Percentiles rank a stretch among this genome's conserved stretches.
Evolutionary conservation across 768 basidiomycete genomes (phyloP).

Genomic region (Ramaria sp.): DNA sequence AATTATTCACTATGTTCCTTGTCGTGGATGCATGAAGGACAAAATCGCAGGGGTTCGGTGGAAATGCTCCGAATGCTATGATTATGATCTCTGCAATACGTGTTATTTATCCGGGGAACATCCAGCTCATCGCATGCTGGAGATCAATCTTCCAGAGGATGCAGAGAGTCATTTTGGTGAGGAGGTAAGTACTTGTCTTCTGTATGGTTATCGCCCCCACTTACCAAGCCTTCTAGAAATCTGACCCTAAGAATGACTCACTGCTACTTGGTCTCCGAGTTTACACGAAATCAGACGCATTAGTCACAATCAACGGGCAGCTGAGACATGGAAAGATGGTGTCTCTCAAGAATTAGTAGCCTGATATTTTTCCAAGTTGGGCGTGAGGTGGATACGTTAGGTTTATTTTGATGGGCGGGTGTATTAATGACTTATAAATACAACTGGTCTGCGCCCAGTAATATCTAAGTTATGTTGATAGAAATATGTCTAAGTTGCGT

Average conservation of each 20-base stretch:
- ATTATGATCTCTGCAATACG: slow-evolving; percentile 9
- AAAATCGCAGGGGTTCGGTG: background rate
- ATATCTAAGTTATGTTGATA: no score
- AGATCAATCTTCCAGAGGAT: slow-evolving; percentile 1
- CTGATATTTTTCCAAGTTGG: no score
- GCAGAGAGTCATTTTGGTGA: background rate
- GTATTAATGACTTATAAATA: no score
- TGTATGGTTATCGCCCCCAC: no score
- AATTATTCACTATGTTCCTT: background rate
- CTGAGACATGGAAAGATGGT: slow-evolving; percentile 15
- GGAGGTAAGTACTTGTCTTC: background rate
- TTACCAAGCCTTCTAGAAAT: background rate
- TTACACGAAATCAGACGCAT: slow-evolving; percentile 26
- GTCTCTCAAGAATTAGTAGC: no score
- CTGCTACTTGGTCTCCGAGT: slow-evolving; percentile 27
- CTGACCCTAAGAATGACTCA: slow-evolving; percentile 5
- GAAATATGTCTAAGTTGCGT: no score
- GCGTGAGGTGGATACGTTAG: no score
- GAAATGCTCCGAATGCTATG: background rate
- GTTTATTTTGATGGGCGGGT: no score
- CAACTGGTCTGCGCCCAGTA: no score
- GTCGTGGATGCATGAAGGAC: slow-evolving; percentile 3
- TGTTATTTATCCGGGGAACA: slow-evolving; percentile 3
- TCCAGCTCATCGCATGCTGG: slow-evolving; percentile 2
- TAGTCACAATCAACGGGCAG: slow-evolving; percentile 25